A percentile compares a stretch with the other conserved stretches of the same genome.
These are phyloP conservation scores for Talaromyces ruber DNA, from an alignment of 495 filamentous ascomycete genomes.

Conservation along the genomic window DNA sequence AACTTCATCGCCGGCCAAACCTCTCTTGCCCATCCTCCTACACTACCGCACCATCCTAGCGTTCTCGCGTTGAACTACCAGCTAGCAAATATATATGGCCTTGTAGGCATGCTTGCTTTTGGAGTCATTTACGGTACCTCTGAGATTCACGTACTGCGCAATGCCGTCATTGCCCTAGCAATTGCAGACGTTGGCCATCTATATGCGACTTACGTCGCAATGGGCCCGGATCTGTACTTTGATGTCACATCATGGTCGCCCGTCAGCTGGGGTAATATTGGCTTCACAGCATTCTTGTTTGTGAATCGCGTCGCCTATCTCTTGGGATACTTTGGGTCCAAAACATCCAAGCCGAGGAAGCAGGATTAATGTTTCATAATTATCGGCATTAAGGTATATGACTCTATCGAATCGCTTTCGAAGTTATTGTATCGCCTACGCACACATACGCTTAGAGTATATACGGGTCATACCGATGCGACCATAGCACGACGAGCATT, in stretches of 20 bases:
- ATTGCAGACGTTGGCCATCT: constrained; percentile 64
- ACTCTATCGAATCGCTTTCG: background rate
- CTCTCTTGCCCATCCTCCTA: constrained; percentile 20
- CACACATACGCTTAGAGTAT: background rate
- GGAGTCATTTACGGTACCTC: constrained; percentile 51
- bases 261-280: constrained; percentile 68
- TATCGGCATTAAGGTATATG: background rate
- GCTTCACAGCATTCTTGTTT: constrained; percentile 47
- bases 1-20: constrained; percentile 56
- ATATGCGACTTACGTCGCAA: constrained; percentile 47
- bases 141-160: constrained; percentile 56
- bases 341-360: constrained; percentile 18
- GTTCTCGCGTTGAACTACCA: constrained; percentile 47
- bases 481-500: too few relatives aligned
- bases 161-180: constrained; percentile 57
- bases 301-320: constrained; percentile 49
- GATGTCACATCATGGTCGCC: constrained; percentile 56
- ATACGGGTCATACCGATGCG: too few relatives aligned
- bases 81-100: constrained; percentile 58
- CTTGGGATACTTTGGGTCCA: constrained; percentile 46
- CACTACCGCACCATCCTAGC: constrained; percentile 27
- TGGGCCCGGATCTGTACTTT: constrained; percentile 46
- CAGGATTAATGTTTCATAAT: constrained; percentile 3
- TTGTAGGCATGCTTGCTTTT: constrained; percentile 55
- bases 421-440: background rate